These are phyloP conservation scores for Naumovozyma castellii DNA, from an alignment of 805 yeast genomes.

Conservation along the genomic window DNA sequence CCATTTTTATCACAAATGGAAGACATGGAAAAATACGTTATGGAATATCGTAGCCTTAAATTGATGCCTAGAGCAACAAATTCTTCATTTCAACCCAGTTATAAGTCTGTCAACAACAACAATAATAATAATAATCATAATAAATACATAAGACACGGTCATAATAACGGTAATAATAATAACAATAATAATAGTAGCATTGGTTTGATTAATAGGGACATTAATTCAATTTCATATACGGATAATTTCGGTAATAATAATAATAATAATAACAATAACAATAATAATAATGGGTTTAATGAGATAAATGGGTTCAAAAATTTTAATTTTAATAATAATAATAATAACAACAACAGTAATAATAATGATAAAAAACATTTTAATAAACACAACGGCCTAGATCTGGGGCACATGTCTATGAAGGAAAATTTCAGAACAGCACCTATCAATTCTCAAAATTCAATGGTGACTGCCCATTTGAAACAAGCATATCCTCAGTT, in stretches of 20 bases:
- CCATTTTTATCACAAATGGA: constrained; percentile 30
- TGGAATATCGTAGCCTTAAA: constrained; percentile 21
- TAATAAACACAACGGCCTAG: background rate
- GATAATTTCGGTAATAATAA: constrained; percentile 1
- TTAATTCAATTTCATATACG: too few relatives aligned
- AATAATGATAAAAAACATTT: constrained; percentile 6
- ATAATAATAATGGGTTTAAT: background rate
- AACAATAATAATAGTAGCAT: constrained; percentile 2
- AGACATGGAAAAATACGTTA: constrained; percentile 26
- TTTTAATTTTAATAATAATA: constrained; percentile 4
- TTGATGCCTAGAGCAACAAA: constrained; percentile 10
- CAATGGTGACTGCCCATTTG: constrained; percentile 13
- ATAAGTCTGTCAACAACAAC: constrained; percentile 1
- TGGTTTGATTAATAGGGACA: constrained; percentile 2
- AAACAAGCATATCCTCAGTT: constrained; percentile 20
- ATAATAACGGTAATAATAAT: constrained; percentile 6
- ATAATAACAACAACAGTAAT: constrained; percentile 4
- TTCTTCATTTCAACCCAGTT: constrained; percentile 4
- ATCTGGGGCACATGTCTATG: background rate
- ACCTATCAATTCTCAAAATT: constrained; percentile 3
- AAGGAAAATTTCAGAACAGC: background rate
- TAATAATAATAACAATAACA: constrained; percentile 1
- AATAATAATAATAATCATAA: constrained; percentile 6
- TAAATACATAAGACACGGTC: constrained; percentile 8
- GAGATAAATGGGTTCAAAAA: background rate